Evolutionary conservation across 2,329 filamentous ascomycete species (phyloP).

Genomic region (Ophiostoma montium): DNA sequence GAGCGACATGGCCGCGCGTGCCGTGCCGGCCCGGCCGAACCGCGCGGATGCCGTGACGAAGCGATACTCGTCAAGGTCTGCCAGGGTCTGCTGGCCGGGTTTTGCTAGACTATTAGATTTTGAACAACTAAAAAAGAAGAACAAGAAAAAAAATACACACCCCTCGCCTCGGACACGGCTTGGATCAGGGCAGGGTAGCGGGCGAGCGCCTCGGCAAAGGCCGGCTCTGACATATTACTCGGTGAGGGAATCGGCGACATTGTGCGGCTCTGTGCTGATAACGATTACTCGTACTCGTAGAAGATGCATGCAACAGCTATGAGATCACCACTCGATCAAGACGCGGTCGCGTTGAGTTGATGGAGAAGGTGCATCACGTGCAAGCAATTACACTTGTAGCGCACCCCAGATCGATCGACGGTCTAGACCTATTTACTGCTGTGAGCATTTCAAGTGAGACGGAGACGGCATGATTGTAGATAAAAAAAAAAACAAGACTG

Average conservation of each 20-base stretch:
- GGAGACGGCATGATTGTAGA: no score
- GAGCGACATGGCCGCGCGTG: conserved; percentile 31
- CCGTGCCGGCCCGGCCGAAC: conserved; percentile 25
- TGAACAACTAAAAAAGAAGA: background rate
- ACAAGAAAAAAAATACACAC: conserved; percentile 19
- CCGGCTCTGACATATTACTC: conserved; percentile 1
- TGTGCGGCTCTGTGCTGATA: background rate
- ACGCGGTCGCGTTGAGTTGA: background rate
- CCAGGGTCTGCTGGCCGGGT: conserved; percentile 34
- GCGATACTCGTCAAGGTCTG: conserved; percentile 45
- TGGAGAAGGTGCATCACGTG: background rate
- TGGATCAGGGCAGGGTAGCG: conserved; percentile 24
- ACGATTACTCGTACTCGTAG: no score
- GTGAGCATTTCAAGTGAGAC: no score
- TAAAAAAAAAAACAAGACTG: no score
- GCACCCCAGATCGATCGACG: no score
- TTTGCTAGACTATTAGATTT: conserved; percentile 26
- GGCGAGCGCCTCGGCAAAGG: conserved; percentile 6
- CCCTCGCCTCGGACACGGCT: conserved; percentile 30
- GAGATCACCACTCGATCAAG: background rate
- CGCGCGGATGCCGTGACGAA: conserved; percentile 36
- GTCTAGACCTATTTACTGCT: no score
- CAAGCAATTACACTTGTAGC: background rate
- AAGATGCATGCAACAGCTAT: no score
- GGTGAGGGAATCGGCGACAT: conserved; percentile 1